Base-by-base conservation (phyloP, 345 rosid genomes). In the Ceriops decandra region DNA sequence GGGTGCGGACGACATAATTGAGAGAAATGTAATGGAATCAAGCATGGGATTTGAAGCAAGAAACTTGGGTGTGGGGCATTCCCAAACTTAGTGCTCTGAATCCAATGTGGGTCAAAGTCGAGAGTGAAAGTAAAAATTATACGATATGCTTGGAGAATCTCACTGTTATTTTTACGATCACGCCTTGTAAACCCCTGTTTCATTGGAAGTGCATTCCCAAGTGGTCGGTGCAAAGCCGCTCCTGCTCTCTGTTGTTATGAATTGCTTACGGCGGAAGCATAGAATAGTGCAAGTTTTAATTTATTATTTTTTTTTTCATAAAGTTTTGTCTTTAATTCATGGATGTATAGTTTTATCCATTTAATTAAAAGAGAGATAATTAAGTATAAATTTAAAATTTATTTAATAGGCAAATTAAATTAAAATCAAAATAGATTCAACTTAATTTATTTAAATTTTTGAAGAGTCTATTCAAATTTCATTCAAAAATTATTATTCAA, bases 211-310 rank as follows among this genome's bases (percentile, higher is more conserved):
- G 60, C 49, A 66, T 66, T 28, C 17, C n/a, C 28, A 5, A 28
- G 19, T 52, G 69, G 69, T 11, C 53, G 47, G 24, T 5, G 69
- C 28, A 30, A 6, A 66, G 60, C 28, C 58, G 21, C 54, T 66
- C 17, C 32, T 66, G 69, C 35, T 57, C 60, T 66, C 16, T 52
- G 69, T 21, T 49, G 69, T 36, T 66, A 8, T 66, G 60, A 66
- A 16, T 17, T 66, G 51, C 60, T 60, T 13, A 33, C 4, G 24
- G 7, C 27, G 11, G 24, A 53, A 11, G 57, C 36, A 33, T n/a
- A n/a, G 1, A n/a, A 11, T 26, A 2, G 24, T 53, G 57, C 7
- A 53, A 24, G 0, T 21, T 53, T 52, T 31, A 4, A 4, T 53
- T 52, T 31, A 4, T 4, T 52, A 9, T 52, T 52, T 19, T 6